phyloP scores from a whole-genome alignment of 495 filamentous ascomycete species.

The Jackrogersella multiformis region DNA sequence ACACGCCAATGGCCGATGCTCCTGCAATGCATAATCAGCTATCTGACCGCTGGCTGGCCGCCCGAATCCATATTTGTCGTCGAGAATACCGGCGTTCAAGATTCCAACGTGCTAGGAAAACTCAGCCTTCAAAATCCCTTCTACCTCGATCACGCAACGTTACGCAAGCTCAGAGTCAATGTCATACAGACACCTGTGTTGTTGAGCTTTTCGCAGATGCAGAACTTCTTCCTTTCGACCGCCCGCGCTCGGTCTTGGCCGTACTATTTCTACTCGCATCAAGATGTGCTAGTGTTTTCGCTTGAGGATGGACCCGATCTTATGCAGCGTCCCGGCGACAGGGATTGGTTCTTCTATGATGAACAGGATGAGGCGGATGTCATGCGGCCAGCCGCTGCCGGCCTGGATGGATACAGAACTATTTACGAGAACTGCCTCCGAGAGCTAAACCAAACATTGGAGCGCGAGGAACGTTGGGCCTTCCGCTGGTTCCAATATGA shows the following conservation, averaged over 20 bases:
- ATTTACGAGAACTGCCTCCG: constrained; percentile 53
- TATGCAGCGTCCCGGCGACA: constrained; percentile 41
- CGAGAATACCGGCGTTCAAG: constrained; percentile 65
- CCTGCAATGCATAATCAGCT: constrained; percentile 60
- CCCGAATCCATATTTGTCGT: constrained; percentile 62
- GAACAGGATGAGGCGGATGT: constrained; percentile 47
- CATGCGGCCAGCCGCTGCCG: constrained; percentile 43
- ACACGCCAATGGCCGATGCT: constrained; percentile 63
- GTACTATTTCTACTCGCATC: constrained; percentile 69
- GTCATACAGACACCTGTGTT: constrained; percentile 62
- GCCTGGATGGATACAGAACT: constrained; percentile 52
- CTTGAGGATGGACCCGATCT: constrained; percentile 58
- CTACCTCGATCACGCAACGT: constrained; percentile 59
- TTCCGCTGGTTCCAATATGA: constrained; percentile 52
- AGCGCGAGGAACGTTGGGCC: constrained; percentile 40
- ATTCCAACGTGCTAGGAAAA: constrained; percentile 55
- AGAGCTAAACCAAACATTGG: constrained; percentile 45
- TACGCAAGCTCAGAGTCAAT: constrained; percentile 59
- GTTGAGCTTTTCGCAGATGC: constrained; percentile 64
- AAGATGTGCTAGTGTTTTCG: constrained; percentile 65
- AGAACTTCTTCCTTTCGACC: constrained; percentile 63
- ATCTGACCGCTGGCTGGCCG: constrained; percentile 64
- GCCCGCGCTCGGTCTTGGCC: constrained; percentile 56
- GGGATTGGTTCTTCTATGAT: constrained; percentile 47
- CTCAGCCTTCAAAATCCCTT: constrained; percentile 64